Evolutionary conservation across 371 early-diverging fungal species (phyloP), one percentile per base, ranked within the genome.

Genomic region (Cokeromyces recurvatus): DNA sequence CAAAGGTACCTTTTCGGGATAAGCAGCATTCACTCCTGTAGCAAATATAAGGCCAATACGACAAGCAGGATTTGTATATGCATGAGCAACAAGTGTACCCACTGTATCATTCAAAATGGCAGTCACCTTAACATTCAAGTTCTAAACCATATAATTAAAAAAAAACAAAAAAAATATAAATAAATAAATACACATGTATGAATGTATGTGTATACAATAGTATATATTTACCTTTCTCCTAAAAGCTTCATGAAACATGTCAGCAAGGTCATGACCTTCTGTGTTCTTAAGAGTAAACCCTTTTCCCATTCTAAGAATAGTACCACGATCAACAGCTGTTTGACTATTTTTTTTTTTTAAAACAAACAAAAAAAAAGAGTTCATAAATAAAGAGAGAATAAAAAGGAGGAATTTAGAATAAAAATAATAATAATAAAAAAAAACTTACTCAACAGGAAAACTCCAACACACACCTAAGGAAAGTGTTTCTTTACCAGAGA

Each of bases 41-140:
- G 92, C 95, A 40, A 91, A 78, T 56, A 95, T 92, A 25, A 92
- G 85, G 27, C 90, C 89, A 49, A 92, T 77, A 58, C 81, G 77
- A 38, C 89, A 90, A 39, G 78, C 76, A n/a, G 89, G 89, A 38
- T 83, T 74, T 32, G 64, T 62, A 76, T 91, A 93, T 8, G 87
- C 89, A 47, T 91, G 85, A 39, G 92, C 82, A 43, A 92, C 79
- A 43, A 94, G 69, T 2, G 94, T 90, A 21, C 92, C 92, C 17
- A 91, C 92, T 0, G 94, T 92, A 68, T 95, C 97, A 76, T 97
- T 97, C 46, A 96, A 78, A 16, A 95, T 74, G 12, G 95, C 94
- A 31, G 84, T 78, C 38, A 94, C 87, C 27, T 73, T 57, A 17
- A 94, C 78, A 29, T 86, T 80, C 25, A 86, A 51, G 23, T 68